Evolutionary conservation across 495 filamentous ascomycete species (phyloP).

Genomic region (Glutinoglossum americanum): DNA sequence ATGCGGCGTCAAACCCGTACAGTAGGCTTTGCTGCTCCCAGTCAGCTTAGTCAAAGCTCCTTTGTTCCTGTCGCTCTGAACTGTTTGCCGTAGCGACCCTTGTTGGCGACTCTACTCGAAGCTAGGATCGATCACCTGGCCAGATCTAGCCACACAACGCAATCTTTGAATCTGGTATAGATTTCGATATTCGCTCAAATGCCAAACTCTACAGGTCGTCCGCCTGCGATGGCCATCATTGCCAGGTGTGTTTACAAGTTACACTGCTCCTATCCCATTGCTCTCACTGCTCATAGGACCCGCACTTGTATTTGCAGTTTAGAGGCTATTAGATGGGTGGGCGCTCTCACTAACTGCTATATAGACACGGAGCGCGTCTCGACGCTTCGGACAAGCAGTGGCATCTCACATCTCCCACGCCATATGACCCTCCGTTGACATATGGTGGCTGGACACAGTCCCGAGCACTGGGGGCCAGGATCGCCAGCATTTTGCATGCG

Average conservation of each 20-base stretch:
- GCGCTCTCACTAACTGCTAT: neutral
- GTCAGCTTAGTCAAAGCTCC: neutral
- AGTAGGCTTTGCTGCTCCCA: neutral
- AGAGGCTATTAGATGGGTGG: neutral
- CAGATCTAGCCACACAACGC: neutral
- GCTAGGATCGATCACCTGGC: neutral
- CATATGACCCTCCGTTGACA: conserved; percentile 88
- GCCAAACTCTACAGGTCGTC: conserved; percentile 24
- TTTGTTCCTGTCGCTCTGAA: neutral
- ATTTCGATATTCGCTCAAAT: neutral
- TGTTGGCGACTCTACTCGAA: neutral
- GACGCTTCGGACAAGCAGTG: conserved; percentile 87
- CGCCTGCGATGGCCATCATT: conserved; percentile 54
- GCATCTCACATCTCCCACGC: conserved; percentile 85
- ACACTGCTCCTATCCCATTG: neutral
- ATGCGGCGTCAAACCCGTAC: neutral
- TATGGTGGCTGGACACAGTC: conserved; percentile 87
- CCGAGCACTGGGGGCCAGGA: conserved; percentile 54
- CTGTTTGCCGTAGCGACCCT: too few species aligned
- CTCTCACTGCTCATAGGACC: neutral
- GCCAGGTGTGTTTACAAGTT: conserved; percentile 38
- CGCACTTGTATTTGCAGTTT: neutral
- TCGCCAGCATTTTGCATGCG: conserved; percentile 45
- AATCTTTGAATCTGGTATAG: neutral
- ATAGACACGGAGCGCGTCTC: conserved; percentile 75